Percentiles rank a stretch among this genome's conserved stretches.
These are phyloP conservation scores for Saccharomycopsis hybrid DNA, from an alignment of 1,139 yeast genomes.

Conservation along the genomic window DNA sequence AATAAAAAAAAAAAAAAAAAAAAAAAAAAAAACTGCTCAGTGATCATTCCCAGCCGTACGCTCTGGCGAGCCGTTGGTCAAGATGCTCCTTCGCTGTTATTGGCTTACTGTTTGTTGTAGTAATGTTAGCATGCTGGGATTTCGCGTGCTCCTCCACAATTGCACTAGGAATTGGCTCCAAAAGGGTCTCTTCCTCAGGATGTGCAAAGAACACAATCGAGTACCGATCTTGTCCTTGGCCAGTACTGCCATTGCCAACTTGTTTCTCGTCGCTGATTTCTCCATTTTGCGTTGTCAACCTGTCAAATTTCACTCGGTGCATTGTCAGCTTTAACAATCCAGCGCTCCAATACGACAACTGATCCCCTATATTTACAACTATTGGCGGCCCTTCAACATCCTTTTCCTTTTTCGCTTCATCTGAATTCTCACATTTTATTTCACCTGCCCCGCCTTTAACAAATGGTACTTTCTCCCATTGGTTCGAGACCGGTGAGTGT, in stretches of 20 bases:
- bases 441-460: conserved; percentile 36
- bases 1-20: no score
- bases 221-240: conserved; percentile 58
- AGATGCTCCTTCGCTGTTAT: conserved; percentile 66
- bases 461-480: conserved; percentile 63
- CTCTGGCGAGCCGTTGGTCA: conserved; percentile 54
- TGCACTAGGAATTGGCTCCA: conserved; percentile 58
- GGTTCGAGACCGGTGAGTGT: conserved; percentile 40
- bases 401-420: conserved; percentile 20
- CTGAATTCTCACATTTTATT: no score
- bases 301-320: conserved; percentile 57
- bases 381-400: conserved; percentile 42
- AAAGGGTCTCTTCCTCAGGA: conserved; percentile 59
- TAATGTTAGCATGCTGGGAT: neutral
- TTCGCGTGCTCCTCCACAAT: neutral
- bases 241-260: conserved; percentile 7
- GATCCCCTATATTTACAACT: conserved; percentile 73
- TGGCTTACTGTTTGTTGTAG: neutral
- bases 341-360: conserved; percentile 72
- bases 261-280: conserved; percentile 29
- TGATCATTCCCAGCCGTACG: conserved; percentile 36
- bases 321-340: conserved; percentile 65
- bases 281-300: conserved; percentile 32
- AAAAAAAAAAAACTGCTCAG: no score
- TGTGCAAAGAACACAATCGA: conserved; percentile 79